Evolutionary conservation across 2,329 filamentous ascomycete species (phyloP), one percentile per base, ranked within the genome.

Genomic region (Botryosphaeria dothidea): DNA sequence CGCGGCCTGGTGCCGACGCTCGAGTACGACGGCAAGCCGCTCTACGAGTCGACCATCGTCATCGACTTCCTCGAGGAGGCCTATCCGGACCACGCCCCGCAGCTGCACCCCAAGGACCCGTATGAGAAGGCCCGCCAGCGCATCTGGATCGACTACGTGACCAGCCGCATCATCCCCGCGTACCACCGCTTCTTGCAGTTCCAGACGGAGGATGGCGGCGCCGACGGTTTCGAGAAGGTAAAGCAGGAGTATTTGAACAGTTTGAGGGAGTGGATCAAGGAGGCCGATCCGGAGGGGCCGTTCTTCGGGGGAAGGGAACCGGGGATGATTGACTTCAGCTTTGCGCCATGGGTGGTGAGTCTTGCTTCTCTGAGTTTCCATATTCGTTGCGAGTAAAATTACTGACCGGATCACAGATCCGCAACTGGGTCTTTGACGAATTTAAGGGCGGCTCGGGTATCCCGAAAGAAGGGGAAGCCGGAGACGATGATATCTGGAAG

Each of bases 31-130:
- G 73, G 73, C 68, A 88, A 86, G 72, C 86, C 89, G 0, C 80
- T 93, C 6, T 92, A 90, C 70, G 90, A 94, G 75, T 91, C 88
- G 71, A 86, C 82, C 7, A 85, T 93, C 52, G 83, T 94, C 41
- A 88, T 87, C 76, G 90, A 93, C 74, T 94, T 91, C 69, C 81
- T 94, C 0, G 88, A 94, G 68, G 90, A 93, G 67, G 86, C 86
- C 0, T 92, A 87, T 67, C 79, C 83, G 0, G 80, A 81, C 3
- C 83, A 71, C 75, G 80, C 63, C 62, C 82, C 81, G 1, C 74
- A 77, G 1, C 74, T 93, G 3, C 77, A 91, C 9, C 88, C 90
- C 0, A 71, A 75, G 0, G 86, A 88, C 64, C 79, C 86, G 0
- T 93, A 92, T 71, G 82, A 86, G n/a, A 82, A 85, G 61, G 91